These are phyloP conservation scores for Oryza officinalis DNA, from an alignment of 176 grass and related monocot species.

Conservation along the genomic window DNA sequence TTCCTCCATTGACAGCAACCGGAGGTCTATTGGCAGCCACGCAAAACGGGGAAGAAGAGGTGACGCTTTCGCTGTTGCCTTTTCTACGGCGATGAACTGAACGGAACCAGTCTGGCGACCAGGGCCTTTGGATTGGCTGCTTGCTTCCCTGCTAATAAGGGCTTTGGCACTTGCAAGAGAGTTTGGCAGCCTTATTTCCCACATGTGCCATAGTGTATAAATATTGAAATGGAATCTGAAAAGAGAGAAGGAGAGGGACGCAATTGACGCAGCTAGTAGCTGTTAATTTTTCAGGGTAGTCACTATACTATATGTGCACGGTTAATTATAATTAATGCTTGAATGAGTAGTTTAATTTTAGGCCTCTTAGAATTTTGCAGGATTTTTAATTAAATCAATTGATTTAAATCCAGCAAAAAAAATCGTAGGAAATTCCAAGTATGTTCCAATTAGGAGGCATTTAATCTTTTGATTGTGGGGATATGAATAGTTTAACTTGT, in stretches of 20 bases:
- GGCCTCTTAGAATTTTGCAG: not conserved
- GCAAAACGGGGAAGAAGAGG: not conserved
- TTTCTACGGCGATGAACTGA: not conserved
- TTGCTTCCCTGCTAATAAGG: not conserved
- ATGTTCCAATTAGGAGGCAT: not conserved
- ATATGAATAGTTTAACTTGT: not conserved
- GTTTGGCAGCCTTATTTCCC: constrained; percentile 30
- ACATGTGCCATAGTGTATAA: not conserved
- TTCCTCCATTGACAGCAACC: not conserved
- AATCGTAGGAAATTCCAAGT: not conserved
- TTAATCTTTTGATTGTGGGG: not conserved
- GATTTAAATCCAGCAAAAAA: not conserved
- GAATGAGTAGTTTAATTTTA: not conserved
- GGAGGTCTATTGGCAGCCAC: not conserved
- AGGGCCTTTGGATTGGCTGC: not conserved
- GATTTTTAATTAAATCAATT: not conserved
- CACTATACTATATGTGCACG: too few species aligned
- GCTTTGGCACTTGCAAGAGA: constrained; percentile 1
- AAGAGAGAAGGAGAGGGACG: not conserved
- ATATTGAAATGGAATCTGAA: not conserved
- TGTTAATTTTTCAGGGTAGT: not conserved
- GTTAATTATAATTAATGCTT: not conserved
- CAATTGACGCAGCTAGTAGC: not conserved
- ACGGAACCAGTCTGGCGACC: not conserved
- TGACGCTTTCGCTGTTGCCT: not conserved